These are phyloP conservation scores for Alternaria postmessia DNA, from an alignment of 2,329 filamentous ascomycete genomes.

Conservation along the genomic window DNA sequence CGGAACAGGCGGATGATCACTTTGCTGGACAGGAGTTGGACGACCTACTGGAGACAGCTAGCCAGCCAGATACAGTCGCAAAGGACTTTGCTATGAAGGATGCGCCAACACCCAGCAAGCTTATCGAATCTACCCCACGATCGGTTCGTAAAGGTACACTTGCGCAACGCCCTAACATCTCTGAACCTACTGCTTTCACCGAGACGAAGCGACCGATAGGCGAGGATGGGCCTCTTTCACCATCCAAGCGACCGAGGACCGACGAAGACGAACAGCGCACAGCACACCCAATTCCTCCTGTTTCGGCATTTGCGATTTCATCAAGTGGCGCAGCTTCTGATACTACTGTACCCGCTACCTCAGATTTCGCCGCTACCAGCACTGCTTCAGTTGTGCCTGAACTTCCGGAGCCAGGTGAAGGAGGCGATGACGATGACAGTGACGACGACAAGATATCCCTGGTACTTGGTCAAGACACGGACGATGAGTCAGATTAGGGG, in stretches of 20 bases:
- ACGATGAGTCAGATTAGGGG: slow-evolving; percentile 44
- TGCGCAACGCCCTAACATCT: slow-evolving; percentile 2
- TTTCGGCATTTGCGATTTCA: slow-evolving; percentile 3
- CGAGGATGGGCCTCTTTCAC: slow-evolving; percentile 31
- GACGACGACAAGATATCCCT: slow-evolving; percentile 42
- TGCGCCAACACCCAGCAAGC: background rate
- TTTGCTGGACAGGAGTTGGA: slow-evolving; percentile 47
- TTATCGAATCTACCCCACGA: background rate
- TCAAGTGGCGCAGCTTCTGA: background rate
- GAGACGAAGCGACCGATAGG: slow-evolving; percentile 36
- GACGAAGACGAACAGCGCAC: slow-evolving; percentile 18
- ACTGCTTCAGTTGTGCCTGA: slow-evolving; percentile 26
- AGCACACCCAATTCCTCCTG: slow-evolving; percentile 9
- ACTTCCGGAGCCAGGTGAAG: slow-evolving; percentile 26
- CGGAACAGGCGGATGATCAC: slow-evolving; percentile 56
- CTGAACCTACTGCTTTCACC: slow-evolving; percentile 6
- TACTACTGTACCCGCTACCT: slow-evolving; percentile 19
- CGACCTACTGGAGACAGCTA: slow-evolving; percentile 29
- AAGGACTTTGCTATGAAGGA: slow-evolving; percentile 30
- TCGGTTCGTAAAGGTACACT: background rate
- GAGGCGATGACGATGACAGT: slow-evolving; percentile 27
- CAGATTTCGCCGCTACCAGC: slow-evolving; percentile 26
- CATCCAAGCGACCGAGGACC: slow-evolving; percentile 41
- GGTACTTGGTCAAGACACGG: slow-evolving; percentile 47
- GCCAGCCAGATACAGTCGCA: slow-evolving; percentile 14